phyloP scores from a whole-genome alignment of 176 grass and related monocot genomes.

The Triticum dicoccoides region DNA sequence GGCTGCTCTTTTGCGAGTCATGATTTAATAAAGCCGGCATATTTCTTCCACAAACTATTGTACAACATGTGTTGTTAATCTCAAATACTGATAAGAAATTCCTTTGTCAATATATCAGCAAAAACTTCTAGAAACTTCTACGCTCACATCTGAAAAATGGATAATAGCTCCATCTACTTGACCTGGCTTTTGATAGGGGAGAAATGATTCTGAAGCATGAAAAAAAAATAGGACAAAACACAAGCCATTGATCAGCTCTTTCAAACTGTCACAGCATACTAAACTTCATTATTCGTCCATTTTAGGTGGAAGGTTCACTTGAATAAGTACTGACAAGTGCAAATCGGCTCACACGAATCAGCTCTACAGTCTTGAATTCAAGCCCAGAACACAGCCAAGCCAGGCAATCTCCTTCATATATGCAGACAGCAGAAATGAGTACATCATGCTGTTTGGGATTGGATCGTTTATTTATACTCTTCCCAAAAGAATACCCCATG shows the following conservation, averaged over 20 bases:
- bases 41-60: neutral
- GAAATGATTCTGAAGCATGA: neutral
- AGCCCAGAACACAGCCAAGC: neutral
- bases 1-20: neutral
- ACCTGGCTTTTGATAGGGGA: neutral
- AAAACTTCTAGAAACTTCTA: neutral
- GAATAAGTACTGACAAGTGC: neutral
- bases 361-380: neutral
- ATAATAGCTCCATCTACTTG: neutral
- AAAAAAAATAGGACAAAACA: neutral
- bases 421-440: neutral
- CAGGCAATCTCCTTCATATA: neutral
- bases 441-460: neutral
- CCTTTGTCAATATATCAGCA: neutral
- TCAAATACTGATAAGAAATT: neutral
- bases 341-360: neutral
- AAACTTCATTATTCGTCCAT: neutral
- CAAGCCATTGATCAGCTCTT: neutral
- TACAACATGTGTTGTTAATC: neutral
- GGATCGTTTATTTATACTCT: conserved; percentile 25
- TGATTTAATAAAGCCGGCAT: neutral
- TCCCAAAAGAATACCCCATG: conserved; percentile 4
- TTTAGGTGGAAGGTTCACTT: neutral
- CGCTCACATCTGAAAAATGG: neutral
- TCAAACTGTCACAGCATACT: neutral